Evolutionary conservation across 2,329 filamentous ascomycete genomes (phyloP), one percentile per base, ranked within the genome.

Genomic region (Penicillium sumatraense): DNA sequence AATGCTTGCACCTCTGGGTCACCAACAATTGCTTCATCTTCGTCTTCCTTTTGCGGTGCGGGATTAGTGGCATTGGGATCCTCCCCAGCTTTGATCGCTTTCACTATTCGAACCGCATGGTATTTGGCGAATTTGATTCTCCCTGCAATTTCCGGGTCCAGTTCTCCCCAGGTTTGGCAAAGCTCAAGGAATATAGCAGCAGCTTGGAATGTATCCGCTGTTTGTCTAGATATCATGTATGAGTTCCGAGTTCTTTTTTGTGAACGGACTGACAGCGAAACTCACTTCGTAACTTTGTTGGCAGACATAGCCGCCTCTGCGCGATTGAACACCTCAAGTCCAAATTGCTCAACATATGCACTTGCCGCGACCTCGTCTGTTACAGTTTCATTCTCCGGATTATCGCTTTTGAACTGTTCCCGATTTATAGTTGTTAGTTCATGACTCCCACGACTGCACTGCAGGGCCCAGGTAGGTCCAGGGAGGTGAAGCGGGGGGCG

Each of bases 51-150:
- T 50, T 87, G 80, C 4, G 78, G 81, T 53, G 85, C 85, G 0
- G 93, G 93, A 68, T 98, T 98, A 7, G 90, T 89, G 52, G 89
- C 86, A 74, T 99, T 99, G 3, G 95, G 95, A 69, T 99, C 93
- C 62, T 90, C 88, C 51, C 92, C 92, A 36, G 93, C 90, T 68
- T 93, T 95, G 67, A 97, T 84, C 10, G 95, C 95, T 75, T 91
- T 96, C 14, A 90, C 82, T 68, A 99, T 99, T 54, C 95, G 86
- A 31, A 93, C 80, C 2, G 93, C 93, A 72, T 98, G 96, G 83
- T 91, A 99, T 75, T 98, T 99, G 38, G 93, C 92, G 71, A 91
- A 99, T 73, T 96, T 97, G 75, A 93, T 91, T 80, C 96, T 98
- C 51, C 91, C 85, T 35, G 86, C 81, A 18, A 88, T 86, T 68